These are phyloP conservation scores for Apiospora marii DNA, from an alignment of 2,329 filamentous ascomycete genomes.

Conservation along the genomic window DNA sequence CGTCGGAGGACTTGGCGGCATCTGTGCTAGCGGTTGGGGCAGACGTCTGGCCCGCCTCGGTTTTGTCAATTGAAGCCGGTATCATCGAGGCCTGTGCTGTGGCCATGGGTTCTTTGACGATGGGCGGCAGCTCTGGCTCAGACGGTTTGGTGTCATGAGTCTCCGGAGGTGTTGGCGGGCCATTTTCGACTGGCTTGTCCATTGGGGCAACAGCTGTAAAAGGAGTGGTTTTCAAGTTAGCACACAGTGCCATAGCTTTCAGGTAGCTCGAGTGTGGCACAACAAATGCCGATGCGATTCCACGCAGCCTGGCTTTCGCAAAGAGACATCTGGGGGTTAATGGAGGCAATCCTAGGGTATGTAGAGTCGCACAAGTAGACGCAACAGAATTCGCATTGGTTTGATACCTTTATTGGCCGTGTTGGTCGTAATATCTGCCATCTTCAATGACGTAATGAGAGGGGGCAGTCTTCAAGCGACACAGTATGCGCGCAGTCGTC, in stretches of 20 bases:
- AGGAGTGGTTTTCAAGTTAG: constrained; percentile 17
- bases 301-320: constrained; percentile 9
- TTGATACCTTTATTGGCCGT: constrained; percentile 28
- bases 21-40: constrained; percentile 20
- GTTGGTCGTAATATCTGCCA: constrained; percentile 27
- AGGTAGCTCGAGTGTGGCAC: not conserved
- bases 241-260: constrained; percentile 2
- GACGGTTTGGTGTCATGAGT: constrained; percentile 34
- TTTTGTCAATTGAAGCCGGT: not conserved
- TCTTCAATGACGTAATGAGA: constrained; percentile 30
- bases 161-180: constrained; percentile 31
- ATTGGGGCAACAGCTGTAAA: constrained; percentile 26
- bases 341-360: not conserved
- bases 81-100: constrained; percentile 29
- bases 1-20: not conserved
- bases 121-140: constrained; percentile 31
- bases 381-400: not conserved
- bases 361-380: not conserved
- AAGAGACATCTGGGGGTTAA: not conserved
- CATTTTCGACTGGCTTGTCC: constrained; percentile 26
- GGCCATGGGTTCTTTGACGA: constrained; percentile 33
- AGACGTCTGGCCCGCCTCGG: not conserved
- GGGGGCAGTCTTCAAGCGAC: not conserved
- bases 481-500: constrained; percentile 23
- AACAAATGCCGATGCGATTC: not conserved